Base-by-base conservation (phyloP, 805 yeast genomes). In the Priceomyces carsonii region DNA sequence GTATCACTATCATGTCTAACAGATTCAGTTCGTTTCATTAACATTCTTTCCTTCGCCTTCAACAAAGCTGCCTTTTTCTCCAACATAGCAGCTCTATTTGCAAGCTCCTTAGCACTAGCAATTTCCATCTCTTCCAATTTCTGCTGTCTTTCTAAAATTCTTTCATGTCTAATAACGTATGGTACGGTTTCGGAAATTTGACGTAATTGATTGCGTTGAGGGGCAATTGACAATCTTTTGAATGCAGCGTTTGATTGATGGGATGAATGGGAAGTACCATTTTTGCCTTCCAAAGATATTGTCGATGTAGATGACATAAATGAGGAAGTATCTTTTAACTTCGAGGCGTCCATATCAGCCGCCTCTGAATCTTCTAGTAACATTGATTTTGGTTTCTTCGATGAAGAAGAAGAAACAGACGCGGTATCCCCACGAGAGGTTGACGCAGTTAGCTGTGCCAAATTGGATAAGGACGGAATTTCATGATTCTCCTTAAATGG, bases 121-220 rank as follows among this genome's bases (percentile, higher is more conserved):
- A 82, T 81, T 56, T 85, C 95, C 61, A 85, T 62, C 48, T 85
- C 88, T 55, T 85, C 90, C 33, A 85, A 63, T 61, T 82, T 85
- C 39, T 80, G 86, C 52, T 85, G 90, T 57, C 85, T 80, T 34
- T 83, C 82, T 45, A 79, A 61, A 38, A 85, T 74, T 38, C 83
- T 74, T 58, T 85, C 91, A 57, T 85, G 91, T 54, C 86, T 75
- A 43, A 85, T 64, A 21, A 84, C 82, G 48, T 85, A 85, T n/a
- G 95, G 95, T 16, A 85, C 86, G 1, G 93, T 85, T 53, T 84
- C 91, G 27, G 89, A 81, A 37, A 85, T 79, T 52, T 81, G 85
- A 53, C 95, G 71, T 45, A 85, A 64, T 59, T 83, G 85, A 45
- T 71, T 71, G 44, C 86, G 75, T 47, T 69, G 73, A 4, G 73